phyloP scores from a whole-genome alignment of 352 stramenopile species.

The Lagenidium giganteum region DNA sequence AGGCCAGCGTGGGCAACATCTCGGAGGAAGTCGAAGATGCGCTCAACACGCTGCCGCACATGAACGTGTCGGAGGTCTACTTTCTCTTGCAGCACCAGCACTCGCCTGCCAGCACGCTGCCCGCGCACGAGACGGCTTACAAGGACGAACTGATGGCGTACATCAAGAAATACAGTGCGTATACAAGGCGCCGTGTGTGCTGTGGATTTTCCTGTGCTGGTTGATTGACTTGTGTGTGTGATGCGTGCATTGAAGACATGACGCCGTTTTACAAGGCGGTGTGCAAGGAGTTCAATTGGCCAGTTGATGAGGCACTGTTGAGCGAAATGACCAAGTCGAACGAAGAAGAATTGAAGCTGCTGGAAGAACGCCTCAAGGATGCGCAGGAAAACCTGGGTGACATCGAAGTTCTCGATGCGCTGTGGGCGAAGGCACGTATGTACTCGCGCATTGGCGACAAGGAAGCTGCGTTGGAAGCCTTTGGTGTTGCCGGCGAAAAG shows the following conservation, averaged over 20 bases:
- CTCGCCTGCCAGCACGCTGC: constrained; percentile 26
- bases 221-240: background rate
- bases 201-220: background rate
- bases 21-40: constrained; percentile 85
- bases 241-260: no score
- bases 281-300: constrained; percentile 69
- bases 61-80: constrained; percentile 68
- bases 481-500: constrained; percentile 88
- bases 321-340: constrained; percentile 54
- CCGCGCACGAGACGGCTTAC: constrained; percentile 23
- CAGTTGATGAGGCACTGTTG: constrained; percentile 48
- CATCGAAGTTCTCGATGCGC: constrained; percentile 96
- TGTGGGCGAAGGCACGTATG: constrained; percentile 92
- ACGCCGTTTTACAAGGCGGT: constrained; percentile 74
- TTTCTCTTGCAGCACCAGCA: constrained; percentile 77
- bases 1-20: constrained; percentile 77
- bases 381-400: constrained; percentile 96
- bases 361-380: constrained; percentile 88
- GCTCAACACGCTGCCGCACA: constrained; percentile 72
- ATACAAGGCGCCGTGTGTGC: background rate
- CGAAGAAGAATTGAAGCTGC: constrained; percentile 53
- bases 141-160: constrained; percentile 53
- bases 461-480: constrained; percentile 87
- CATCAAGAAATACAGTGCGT: constrained; percentile 50
- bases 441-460: constrained; percentile 92